Conservation (phyloP, 2,329 filamentous ascomycete genomes). For the Arachnopeziza araneosa region DNA sequence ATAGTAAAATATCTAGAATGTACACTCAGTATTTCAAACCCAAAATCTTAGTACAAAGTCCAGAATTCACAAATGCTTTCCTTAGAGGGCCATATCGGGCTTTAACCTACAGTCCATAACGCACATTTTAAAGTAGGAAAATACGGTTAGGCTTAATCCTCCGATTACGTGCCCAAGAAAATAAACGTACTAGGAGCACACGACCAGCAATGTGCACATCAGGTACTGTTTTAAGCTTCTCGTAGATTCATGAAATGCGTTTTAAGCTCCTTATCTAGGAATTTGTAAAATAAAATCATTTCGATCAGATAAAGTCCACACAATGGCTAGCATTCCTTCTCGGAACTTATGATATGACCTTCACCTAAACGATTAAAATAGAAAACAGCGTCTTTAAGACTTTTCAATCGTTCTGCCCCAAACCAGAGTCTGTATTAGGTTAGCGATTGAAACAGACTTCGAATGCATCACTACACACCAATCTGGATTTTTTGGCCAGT, state of each 20-base stretch:
- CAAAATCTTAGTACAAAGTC: too few relatives aligned
- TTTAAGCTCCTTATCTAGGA: not conserved
- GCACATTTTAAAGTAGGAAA: too few relatives aligned
- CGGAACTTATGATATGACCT: not conserved
- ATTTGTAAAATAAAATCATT: not conserved
- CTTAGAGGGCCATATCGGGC: too few relatives aligned
- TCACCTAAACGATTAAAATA: not conserved
- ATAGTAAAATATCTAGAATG: too few relatives aligned
- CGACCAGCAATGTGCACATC: too few relatives aligned
- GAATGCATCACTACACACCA: constrained; percentile 19
- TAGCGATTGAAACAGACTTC: not conserved
- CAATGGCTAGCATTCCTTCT: not conserved
- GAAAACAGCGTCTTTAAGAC: not conserved
- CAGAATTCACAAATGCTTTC: too few relatives aligned
- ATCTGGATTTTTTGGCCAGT: constrained; percentile 30
- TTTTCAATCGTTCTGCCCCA: not conserved
- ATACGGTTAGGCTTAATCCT: too few relatives aligned
- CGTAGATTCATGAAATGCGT: not conserved
- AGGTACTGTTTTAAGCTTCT: too few relatives aligned
- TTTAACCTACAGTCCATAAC: too few relatives aligned
- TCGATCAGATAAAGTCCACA: not conserved
- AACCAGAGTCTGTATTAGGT: not conserved
- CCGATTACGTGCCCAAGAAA: too few relatives aligned
- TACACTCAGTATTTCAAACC: too few relatives aligned
- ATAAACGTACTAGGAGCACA: too few relatives aligned